Evolutionary conservation across 2,329 filamentous ascomycete genomes (phyloP).

Genomic region (Ophiostoma australiae): DNA sequence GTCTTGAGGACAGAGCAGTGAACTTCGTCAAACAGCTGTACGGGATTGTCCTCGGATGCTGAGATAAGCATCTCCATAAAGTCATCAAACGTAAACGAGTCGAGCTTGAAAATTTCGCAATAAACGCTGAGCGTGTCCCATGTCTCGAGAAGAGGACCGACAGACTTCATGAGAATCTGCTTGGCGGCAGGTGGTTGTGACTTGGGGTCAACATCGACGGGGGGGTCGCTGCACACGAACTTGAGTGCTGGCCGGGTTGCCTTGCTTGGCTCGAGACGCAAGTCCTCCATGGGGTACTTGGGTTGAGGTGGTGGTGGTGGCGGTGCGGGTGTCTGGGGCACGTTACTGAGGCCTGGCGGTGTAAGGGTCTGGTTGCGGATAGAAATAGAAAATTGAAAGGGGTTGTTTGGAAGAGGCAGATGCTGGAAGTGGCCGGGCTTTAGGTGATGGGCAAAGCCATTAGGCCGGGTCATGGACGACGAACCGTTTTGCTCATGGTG

Average conservation of each 20-base stretch:
- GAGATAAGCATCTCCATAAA: slow-evolving; percentile 84
- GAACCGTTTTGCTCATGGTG: slow-evolving; percentile 39
- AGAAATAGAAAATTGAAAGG: slow-evolving; percentile 44
- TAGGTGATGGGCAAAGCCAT: slow-evolving; percentile 29
- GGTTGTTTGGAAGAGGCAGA: slow-evolving; percentile 42
- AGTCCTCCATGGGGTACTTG: slow-evolving; percentile 93
- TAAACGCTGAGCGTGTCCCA: slow-evolving; percentile 99
- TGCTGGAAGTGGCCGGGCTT: slow-evolving; percentile 39
- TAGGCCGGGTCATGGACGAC: slow-evolving; percentile 31
- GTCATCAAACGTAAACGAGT: slow-evolving; percentile 97
- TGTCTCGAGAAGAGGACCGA: slow-evolving; percentile 80
- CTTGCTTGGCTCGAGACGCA: slow-evolving; percentile 69
- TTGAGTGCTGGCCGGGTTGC: slow-evolving; percentile 68
- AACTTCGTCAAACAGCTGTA: slow-evolving; percentile 82
- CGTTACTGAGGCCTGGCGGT: slow-evolving; percentile 37
- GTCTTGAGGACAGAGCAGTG: slow-evolving; percentile 89
- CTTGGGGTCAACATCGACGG: slow-evolving; percentile 45
- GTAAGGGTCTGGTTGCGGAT: slow-evolving; percentile 35
- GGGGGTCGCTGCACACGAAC: slow-evolving; percentile 66
- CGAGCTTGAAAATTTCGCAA: slow-evolving; percentile 85
- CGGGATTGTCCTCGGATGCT: slow-evolving; percentile 65
- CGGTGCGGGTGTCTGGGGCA: slow-evolving; percentile 39
- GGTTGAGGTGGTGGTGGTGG: slow-evolving; percentile 68
- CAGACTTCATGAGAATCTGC: slow-evolving; percentile 72
- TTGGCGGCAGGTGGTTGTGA: slow-evolving; percentile 42